Conservation (phyloP, 169 alveolate species). For the Neospora caninum region DNA sequence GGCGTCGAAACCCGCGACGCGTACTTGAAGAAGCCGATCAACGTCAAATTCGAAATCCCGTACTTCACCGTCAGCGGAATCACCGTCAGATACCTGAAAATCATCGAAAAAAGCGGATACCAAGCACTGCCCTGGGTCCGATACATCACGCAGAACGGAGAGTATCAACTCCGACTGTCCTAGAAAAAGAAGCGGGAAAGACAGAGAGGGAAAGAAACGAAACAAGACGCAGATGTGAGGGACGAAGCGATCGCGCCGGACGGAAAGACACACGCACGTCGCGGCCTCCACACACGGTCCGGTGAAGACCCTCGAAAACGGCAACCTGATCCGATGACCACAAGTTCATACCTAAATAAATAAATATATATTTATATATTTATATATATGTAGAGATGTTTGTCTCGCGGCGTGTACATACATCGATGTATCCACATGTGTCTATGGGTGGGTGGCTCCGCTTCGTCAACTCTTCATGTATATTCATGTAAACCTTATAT, state of each 20-base stretch:
- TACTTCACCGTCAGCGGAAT: conserved; percentile 98
- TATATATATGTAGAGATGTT: background rate
- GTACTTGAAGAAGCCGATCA: conserved; percentile 94
- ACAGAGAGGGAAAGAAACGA: background rate
- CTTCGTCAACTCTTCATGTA: background rate
- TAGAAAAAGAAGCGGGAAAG: conserved; percentile 38
- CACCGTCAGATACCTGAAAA: conserved; percentile 97
- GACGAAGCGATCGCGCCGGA: background rate
- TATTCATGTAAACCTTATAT: background rate
- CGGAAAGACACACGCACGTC: no score
- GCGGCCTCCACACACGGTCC: no score
- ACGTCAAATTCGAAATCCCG: conserved; percentile 99
- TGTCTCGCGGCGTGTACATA: background rate
- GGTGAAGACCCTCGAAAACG: no score
- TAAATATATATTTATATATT: background rate
- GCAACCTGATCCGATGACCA: background rate
- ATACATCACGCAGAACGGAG: conserved; percentile 99
- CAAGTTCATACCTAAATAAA: background rate
- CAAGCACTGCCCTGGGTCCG: conserved; percentile 99
- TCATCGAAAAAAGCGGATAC: conserved; percentile 94
- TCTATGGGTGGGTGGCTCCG: background rate
- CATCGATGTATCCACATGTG: background rate
- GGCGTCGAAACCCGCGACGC: conserved; percentile 89
- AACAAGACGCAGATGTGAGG: background rate
- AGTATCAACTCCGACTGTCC: conserved; percentile 97